Evolutionary conservation across 495 filamentous ascomycete genomes (phyloP).

Genomic region (Xylaria scruposa): DNA sequence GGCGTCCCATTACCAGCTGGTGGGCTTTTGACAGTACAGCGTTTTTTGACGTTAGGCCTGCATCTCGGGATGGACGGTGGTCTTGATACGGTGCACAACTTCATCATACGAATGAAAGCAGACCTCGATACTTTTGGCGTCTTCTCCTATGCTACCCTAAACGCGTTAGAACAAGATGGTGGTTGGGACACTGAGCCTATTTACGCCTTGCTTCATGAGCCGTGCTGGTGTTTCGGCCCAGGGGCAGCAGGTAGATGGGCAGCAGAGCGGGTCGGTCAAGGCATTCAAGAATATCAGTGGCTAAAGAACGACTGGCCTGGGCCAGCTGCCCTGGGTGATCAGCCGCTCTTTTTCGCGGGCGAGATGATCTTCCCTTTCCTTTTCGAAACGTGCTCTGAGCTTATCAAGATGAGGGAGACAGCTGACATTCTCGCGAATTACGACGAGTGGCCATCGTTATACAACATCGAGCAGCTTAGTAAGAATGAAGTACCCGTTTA

Average conservation of each 20-base stretch:
- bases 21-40: conserved; percentile 69
- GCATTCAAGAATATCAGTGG: conserved; percentile 50
- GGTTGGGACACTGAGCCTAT: conserved; percentile 77
- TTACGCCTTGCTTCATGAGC: conserved; percentile 86
- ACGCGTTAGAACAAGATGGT: conserved; percentile 66
- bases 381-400: conserved; percentile 77
- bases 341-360: conserved; percentile 82
- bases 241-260: conserved; percentile 57
- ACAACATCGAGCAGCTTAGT: conserved; percentile 72
- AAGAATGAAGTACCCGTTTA: conserved; percentile 89
- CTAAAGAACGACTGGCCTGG: conserved; percentile 40
- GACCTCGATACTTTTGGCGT: conserved; percentile 76
- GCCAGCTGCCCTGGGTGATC: conserved; percentile 44
- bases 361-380: conserved; percentile 90
- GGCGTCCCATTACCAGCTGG: conserved; percentile 67
- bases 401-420: conserved; percentile 65
- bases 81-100: conserved; percentile 70
- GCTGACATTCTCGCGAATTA: conserved; percentile 73
- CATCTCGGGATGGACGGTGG: conserved; percentile 79
- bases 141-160: conserved; percentile 73
- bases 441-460: conserved; percentile 75
- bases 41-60: conserved; percentile 79
- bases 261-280: conserved; percentile 51
- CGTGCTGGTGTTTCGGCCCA: conserved; percentile 72
- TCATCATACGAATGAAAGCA: conserved; percentile 68